phyloP scores from a whole-genome alignment of 495 filamentous ascomycete genomes.

The Clohesyomyces aquaticus region DNA sequence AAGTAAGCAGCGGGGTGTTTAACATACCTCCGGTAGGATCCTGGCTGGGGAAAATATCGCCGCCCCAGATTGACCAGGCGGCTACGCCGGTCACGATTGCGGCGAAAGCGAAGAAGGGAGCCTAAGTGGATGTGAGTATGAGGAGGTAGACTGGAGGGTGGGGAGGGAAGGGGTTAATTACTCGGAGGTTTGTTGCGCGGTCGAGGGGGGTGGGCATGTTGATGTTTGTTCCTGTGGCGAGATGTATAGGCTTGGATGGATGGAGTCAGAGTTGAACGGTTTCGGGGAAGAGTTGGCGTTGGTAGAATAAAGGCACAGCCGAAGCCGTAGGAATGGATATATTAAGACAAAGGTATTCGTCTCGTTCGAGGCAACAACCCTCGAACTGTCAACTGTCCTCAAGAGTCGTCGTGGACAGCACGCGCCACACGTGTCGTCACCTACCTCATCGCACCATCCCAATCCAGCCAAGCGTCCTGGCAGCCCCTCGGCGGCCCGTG shows the following conservation, averaged over 20 bases:
- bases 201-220: constrained; percentile 45
- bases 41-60: constrained; percentile 71
- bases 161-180: constrained; percentile 10
- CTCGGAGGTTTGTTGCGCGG: constrained; percentile 37
- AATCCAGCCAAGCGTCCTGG: neutral
- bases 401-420: neutral
- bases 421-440: constrained; percentile 29
- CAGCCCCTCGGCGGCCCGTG: constrained; percentile 28
- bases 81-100: constrained; percentile 83
- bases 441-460: neutral
- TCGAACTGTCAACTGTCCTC: no score
- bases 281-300: neutral
- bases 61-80: constrained; percentile 79
- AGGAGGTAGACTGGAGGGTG: constrained; percentile 41
- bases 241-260: neutral
- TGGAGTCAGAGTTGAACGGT: neutral
- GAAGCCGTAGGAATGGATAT: no score
- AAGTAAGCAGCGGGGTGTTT: neutral
- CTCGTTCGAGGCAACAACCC: no score
- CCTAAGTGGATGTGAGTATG: constrained; percentile 6
- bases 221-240: constrained; percentile 11
- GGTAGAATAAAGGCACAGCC: no score
- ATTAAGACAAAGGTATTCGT: no score
- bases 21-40: constrained; percentile 76
- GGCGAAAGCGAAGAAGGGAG: constrained; percentile 61